These are phyloP conservation scores for Auxenochlorella protothecoides DNA, from an alignment of 139 green algal species.

Conservation along the genomic window DNA sequence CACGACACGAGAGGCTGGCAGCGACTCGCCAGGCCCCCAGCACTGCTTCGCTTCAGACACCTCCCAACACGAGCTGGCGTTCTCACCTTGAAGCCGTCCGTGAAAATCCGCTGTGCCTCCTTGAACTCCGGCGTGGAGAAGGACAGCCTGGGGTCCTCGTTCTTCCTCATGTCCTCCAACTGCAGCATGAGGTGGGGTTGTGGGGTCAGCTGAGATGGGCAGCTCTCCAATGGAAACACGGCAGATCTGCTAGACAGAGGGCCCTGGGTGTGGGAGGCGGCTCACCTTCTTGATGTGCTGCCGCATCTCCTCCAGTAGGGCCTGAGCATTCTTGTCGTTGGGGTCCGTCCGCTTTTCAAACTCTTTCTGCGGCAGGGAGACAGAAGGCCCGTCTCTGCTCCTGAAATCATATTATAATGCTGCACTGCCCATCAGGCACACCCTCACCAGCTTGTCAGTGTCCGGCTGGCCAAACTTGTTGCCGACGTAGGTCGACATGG, in stretches of 20 bases:
- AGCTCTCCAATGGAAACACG: neutral
- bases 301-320: slow-evolving; percentile 77
- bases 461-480: slow-evolving; percentile 48
- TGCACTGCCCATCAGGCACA: neutral
- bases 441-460: slow-evolving; percentile 41
- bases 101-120: slow-evolving; percentile 80
- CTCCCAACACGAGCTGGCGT: neutral
- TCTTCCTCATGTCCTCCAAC: slow-evolving; percentile 69
- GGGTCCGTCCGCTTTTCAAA: slow-evolving; percentile 58
- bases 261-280: neutral
- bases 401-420: neutral
- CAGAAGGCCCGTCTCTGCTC: neutral
- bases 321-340: slow-evolving; percentile 54
- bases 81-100: slow-evolving; percentile 76
- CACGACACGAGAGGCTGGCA: no score
- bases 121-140: slow-evolving; percentile 95
- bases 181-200: slow-evolving; percentile 20
- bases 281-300: slow-evolving; percentile 74
- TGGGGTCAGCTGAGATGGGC: neutral
- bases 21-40: neutral
- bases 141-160: slow-evolving; percentile 80
- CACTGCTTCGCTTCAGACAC: no score
- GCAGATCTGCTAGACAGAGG: neutral
- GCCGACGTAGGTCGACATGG: slow-evolving; percentile 37
- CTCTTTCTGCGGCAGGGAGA: slow-evolving; percentile 39